Base-by-base conservation (phyloP, 306 rosid genomes). In the Quercus engelmannii region DNA sequence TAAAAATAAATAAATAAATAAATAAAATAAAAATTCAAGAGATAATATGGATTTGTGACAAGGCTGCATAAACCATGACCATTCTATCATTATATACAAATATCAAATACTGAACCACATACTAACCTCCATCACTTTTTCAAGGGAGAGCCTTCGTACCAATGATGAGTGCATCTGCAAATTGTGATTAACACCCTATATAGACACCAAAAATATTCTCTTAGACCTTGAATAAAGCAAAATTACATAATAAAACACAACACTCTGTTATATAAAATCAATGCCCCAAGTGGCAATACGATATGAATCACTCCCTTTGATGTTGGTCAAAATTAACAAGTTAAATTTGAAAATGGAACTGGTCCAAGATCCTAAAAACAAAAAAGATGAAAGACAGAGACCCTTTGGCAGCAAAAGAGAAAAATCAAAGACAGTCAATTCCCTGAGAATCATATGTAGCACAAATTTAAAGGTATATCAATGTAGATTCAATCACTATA, bases 81-180 rank as follows among this genome's bases (percentile, higher is more conserved):
- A 26, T 72, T 38, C 28, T 69, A 74, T 49, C 18, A 21, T 15
- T 63, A 13, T 17, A n/a, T 6, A 4, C 5, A 15, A 68, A n/a
- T 31, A 75, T 19, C n/a, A 33, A 3, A 74, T 30, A 73, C 58
- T 35, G 74, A 76, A 33, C 58, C 38, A 72, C 76, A 74, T 51
- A 85, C 96, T 33, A 80, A 95, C 99, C 99, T 91, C 92, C 83
- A 93, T 83, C 80, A 90, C 96, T 64, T 85, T 79, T 55, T 91
- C 99, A 77, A 33, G 98, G 74, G 92, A 89, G 82, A 95, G 97
- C 84, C 99, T 90, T 58, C 89, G 91, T 73, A 95, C 82, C 85
- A 95, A 73, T 14, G 99, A 91, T 31, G 99, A 93, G 85, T 95
- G 99, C 82, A 92, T 88, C 88, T 88, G 98, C 85, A 95, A 82